These are phyloP conservation scores for Akanthomyces muscarius DNA, from an alignment of 2,329 filamentous ascomycete species.

Conservation along the genomic window DNA sequence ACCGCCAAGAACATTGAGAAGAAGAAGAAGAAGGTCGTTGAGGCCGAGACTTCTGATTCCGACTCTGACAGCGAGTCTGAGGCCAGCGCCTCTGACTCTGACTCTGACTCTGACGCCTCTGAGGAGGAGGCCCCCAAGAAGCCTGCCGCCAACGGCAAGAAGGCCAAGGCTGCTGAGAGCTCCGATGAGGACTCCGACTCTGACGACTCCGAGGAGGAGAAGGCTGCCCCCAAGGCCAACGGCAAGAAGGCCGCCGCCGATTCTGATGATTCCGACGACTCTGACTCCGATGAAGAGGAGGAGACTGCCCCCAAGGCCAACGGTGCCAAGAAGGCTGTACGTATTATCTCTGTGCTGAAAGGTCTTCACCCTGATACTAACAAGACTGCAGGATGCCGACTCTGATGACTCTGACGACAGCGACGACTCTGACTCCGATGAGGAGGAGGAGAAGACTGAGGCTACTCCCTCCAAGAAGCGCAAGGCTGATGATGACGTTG, in stretches of 20 bases:
- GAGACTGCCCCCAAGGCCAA: slow-evolving; percentile 30
- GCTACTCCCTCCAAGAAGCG: slow-evolving; percentile 43
- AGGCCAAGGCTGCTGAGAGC: slow-evolving; percentile 25
- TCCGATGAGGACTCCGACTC: slow-evolving; percentile 26
- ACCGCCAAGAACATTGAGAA: slow-evolving; percentile 47
- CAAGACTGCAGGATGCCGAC: slow-evolving; percentile 27
- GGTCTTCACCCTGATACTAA: slow-evolving; percentile 17
- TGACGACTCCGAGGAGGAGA: slow-evolving; percentile 37
- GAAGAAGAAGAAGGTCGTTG: slow-evolving; percentile 46
- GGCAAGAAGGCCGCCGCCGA: slow-evolving; percentile 28
- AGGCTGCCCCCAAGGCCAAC: slow-evolving; percentile 31
- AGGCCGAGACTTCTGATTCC: slow-evolving; percentile 38
- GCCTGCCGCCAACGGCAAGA: slow-evolving; percentile 31
- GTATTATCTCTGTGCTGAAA: background rate
- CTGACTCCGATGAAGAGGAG: slow-evolving; percentile 34
- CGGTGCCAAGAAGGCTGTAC: slow-evolving; percentile 25
- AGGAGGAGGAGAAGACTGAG: slow-evolving; percentile 34
- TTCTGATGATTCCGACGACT: slow-evolving; percentile 28
- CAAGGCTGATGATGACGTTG: slow-evolving; percentile 46
- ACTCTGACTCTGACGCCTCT: slow-evolving; percentile 26
- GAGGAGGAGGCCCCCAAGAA: slow-evolving; percentile 37
- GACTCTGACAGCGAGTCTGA: slow-evolving; percentile 32
- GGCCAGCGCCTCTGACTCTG: slow-evolving; percentile 31
- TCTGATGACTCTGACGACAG: slow-evolving; percentile 33
- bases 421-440: slow-evolving; percentile 31